phyloP scores from a whole-genome alignment of 352 stramenopile genomes.

The Globisporangium nunn region DNA sequence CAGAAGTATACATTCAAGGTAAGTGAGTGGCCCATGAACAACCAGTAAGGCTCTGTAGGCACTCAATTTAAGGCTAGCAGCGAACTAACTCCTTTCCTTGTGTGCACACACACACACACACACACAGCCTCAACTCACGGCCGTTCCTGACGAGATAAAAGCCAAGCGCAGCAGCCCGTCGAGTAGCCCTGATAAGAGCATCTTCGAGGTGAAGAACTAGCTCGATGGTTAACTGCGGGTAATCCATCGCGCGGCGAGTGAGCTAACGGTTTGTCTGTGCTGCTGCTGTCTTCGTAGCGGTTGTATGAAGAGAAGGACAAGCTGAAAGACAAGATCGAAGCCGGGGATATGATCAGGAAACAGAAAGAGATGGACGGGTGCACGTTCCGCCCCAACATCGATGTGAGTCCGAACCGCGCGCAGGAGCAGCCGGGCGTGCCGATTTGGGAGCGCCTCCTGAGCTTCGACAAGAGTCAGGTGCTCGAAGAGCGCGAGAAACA shows the following conservation, averaged over 20 bases:
- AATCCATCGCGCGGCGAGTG: conserved; percentile 10
- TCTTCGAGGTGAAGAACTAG: conserved; percentile 58
- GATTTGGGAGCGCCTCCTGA: conserved; percentile 70
- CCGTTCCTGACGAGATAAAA: conserved; percentile 47
- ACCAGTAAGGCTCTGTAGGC: background rate
- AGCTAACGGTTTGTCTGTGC: conserved; percentile 10
- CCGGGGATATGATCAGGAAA: conserved; percentile 54
- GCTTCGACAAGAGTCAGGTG: conserved; percentile 74
- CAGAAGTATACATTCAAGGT: conserved; percentile 75
- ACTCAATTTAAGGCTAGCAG: background rate
- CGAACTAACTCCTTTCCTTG: background rate
- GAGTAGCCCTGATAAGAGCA: conserved; percentile 51
- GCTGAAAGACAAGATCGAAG: conserved; percentile 70
- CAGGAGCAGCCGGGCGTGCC: conserved; percentile 33
- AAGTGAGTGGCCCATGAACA: background rate
- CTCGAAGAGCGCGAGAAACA: conserved; percentile 71
- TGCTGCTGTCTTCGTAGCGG: conserved; percentile 26
- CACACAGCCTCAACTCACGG: conserved; percentile 45
- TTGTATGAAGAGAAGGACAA: conserved; percentile 77
- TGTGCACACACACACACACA: too few relatives aligned
- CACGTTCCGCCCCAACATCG: conserved; percentile 71
- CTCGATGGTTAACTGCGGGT: conserved; percentile 2
- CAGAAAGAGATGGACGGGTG: conserved; percentile 78
- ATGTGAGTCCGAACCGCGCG: conserved; percentile 20
- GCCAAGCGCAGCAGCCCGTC: conserved; percentile 47